These are phyloP conservation scores for Globisporangium emineosum DNA, from an alignment of 352 stramenopile genomes.

Conservation along the genomic window DNA sequence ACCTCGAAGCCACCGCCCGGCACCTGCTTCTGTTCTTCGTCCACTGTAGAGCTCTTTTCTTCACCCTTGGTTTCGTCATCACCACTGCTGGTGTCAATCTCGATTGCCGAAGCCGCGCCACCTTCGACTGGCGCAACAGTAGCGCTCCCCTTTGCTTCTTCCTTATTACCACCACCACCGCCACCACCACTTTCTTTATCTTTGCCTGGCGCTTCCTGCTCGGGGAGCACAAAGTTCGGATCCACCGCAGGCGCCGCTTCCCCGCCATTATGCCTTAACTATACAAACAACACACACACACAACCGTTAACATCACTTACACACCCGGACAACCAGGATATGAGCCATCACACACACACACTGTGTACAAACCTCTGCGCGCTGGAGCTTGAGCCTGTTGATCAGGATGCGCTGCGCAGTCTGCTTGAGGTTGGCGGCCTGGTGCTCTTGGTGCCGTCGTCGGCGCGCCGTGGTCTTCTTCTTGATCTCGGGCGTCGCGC, in stretches of 20 bases:
- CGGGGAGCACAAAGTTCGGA: conserved; percentile 52
- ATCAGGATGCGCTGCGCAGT: conserved; percentile 95
- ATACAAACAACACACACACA: background rate
- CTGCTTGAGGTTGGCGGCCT: conserved; percentile 84
- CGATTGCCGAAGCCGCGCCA: conserved; percentile 6
- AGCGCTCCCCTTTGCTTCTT: background rate
- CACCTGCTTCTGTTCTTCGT: background rate
- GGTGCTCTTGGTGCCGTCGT: conserved; percentile 62
- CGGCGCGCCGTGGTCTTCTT: conserved; percentile 72
- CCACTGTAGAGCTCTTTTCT: background rate
- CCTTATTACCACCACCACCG: conserved; percentile 10
- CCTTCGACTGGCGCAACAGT: background rate
- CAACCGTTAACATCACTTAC: background rate
- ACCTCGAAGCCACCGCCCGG: background rate
- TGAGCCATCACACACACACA: background rate
- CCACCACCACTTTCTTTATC: background rate
- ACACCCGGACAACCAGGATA: background rate
- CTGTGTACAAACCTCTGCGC: conserved; percentile 35
- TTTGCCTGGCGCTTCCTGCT: background rate
- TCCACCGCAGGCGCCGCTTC: conserved; percentile 38
- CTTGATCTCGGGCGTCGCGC: conserved; percentile 97
- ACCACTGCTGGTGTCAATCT: background rate
- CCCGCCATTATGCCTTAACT: conserved; percentile 60
- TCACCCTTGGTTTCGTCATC: conserved; percentile 7
- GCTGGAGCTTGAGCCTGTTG: conserved; percentile 76